phyloP scores from a whole-genome alignment of 805 yeast species.

The Candida chilensis region DNA sequence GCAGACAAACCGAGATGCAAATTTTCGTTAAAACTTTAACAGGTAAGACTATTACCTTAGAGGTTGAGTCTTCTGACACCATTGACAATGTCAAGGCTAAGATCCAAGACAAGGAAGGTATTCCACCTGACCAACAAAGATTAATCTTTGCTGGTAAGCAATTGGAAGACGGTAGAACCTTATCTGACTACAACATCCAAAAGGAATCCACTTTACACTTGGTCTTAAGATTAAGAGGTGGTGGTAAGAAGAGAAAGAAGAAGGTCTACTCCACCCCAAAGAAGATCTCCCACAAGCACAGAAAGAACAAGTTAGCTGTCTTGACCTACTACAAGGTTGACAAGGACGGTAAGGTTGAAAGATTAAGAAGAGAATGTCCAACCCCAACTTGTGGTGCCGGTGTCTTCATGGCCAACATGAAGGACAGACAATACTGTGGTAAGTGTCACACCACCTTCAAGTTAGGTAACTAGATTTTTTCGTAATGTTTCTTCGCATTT shows the following conservation, averaged over 20 bases:
- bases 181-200: conserved; percentile 99
- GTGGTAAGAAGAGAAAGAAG: conserved; percentile 99
- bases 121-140: conserved; percentile 99
- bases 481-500: too few species aligned
- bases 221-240: conserved; percentile 96
- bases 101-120: conserved; percentile 99
- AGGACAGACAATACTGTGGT: conserved; percentile 99
- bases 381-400: conserved; percentile 94
- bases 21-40: conserved; percentile 99
- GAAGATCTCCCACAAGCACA: conserved; percentile 99
- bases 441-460: conserved; percentile 95
- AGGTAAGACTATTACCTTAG: conserved; percentile 98
- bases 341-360: conserved; percentile 96
- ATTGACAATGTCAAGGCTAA: conserved; percentile 98
- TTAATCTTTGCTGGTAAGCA: conserved; percentile 99
- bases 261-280: conserved; percentile 99
- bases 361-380: conserved; percentile 98
- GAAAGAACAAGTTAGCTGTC: conserved; percentile 98
- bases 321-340: conserved; percentile 99
- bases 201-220: conserved; percentile 97
- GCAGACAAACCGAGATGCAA: conserved; percentile 58
- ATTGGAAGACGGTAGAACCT: conserved; percentile 98
- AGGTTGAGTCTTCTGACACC: conserved; percentile 98
- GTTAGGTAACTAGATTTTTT: too few species aligned
- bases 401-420: conserved; percentile 99